Conservation (phyloP, 441 rosid genomes). For the Erodium texanum region DNA sequence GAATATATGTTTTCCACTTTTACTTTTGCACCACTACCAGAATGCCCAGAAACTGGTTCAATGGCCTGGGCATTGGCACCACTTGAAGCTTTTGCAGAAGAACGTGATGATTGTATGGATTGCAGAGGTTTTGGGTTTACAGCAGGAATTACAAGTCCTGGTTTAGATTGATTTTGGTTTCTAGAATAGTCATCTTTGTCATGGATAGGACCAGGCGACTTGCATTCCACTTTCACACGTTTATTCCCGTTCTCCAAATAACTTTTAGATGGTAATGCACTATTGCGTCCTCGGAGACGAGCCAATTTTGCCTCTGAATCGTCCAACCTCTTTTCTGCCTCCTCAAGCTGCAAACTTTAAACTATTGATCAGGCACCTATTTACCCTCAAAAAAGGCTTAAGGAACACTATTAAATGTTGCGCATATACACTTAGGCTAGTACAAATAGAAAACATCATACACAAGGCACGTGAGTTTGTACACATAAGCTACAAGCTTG, state of each 20-base stretch:
- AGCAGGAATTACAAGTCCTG: conserved; percentile 46
- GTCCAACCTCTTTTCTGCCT: conserved; percentile 50
- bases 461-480: background rate
- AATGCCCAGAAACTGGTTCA: conserved; percentile 20
- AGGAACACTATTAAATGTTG: background rate
- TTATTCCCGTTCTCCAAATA: conserved; percentile 23
- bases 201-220: conserved; percentile 27
- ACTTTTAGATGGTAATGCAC: conserved; percentile 22
- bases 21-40: conserved; percentile 24
- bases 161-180: conserved; percentile 27
- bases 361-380: conserved; percentile 11
- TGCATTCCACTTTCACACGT: conserved; percentile 31
- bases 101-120: conserved; percentile 20
- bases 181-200: conserved; percentile 26
- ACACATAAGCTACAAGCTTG: too few species aligned
- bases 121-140: conserved; percentile 31
- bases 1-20: conserved; percentile 34
- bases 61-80: conserved; percentile 22
- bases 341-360: conserved; percentile 46
- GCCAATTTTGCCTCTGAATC: conserved; percentile 51
- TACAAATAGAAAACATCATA: background rate
- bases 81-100: conserved; percentile 21
- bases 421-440: background rate
- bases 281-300: conserved; percentile 35
- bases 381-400: background rate